Conservation (phyloP, 768 basidiomycete genomes). For the Suillus weaverae region DNA sequence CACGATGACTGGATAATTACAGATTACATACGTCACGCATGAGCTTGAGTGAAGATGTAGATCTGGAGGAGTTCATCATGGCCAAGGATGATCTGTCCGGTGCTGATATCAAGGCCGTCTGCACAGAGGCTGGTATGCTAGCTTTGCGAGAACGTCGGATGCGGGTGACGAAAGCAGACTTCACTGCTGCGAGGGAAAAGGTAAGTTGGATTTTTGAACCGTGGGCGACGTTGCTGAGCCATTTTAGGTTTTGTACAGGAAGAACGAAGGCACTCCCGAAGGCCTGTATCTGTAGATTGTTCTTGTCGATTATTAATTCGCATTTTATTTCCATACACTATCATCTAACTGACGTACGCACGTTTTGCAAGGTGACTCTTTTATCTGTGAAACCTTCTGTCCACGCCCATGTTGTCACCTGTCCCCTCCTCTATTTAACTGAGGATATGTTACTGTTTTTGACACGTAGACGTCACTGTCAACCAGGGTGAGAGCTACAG, state of each 20-base stretch:
- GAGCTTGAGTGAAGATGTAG: conserved; percentile 85
- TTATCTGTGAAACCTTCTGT: neutral
- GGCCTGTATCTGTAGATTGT: conserved; percentile 71
- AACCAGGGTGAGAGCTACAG: neutral
- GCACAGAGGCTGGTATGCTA: conserved; percentile 96
- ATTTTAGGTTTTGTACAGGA: conserved; percentile 80
- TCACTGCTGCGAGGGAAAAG: conserved; percentile 91
- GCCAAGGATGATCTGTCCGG: conserved; percentile 96
- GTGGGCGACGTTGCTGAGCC: conserved; percentile 10
- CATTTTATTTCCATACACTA: conserved; percentile 1
- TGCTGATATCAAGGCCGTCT: conserved; percentile 98
- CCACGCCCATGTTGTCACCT: neutral
- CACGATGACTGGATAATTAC: conserved; percentile 10
- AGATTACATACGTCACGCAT: conserved; percentile 94
- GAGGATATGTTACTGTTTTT: neutral
- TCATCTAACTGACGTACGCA: neutral
- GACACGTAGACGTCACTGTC: neutral
- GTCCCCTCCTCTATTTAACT: neutral
- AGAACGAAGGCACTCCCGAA: conserved; percentile 96
- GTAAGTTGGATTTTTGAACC: conserved; percentile 39
- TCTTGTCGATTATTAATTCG: neutral
- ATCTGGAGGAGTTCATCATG: conserved; percentile 93
- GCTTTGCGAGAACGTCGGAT: conserved; percentile 93
- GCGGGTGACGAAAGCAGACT: conserved; percentile 90
- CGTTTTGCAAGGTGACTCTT: neutral